Conservation (phyloP, 2,329 filamentous ascomycete species). For the Hypocrella siamensis region DNA sequence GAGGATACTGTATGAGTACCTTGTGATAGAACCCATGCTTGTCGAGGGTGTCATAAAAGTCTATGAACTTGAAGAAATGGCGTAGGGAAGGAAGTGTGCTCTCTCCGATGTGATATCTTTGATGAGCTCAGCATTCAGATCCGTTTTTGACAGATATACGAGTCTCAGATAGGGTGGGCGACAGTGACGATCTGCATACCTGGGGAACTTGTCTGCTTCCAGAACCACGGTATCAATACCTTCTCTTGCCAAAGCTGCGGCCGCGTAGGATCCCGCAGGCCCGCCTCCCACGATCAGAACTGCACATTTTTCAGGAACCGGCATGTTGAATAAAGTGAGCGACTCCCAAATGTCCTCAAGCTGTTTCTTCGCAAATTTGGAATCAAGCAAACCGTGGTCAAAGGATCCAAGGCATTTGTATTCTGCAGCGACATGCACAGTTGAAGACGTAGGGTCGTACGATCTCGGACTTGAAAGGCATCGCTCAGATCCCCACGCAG, state of each 20-base stretch:
- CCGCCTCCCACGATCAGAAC: constrained; percentile 6
- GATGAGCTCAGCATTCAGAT: too few species aligned
- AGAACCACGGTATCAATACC: constrained; percentile 6
- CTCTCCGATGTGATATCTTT: constrained; percentile 22
- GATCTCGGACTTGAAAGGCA: too few species aligned
- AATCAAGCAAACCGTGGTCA: too few species aligned
- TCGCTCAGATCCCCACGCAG: too few species aligned
- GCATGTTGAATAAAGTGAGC: not conserved
- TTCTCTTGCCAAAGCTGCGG: constrained; percentile 6
- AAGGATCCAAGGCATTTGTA: not conserved
- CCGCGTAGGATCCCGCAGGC: constrained; percentile 7
- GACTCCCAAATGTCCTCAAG: not conserved
- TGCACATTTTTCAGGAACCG: constrained; percentile 1
- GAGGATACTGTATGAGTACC: constrained; percentile 10
- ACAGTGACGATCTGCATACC: constrained; percentile 1
- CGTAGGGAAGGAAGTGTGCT: constrained; percentile 22
- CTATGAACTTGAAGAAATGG: constrained; percentile 27
- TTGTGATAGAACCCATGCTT: constrained; percentile 24
- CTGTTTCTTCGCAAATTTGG: not conserved
- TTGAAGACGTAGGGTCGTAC: too few species aligned
- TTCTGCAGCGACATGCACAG: too few species aligned
- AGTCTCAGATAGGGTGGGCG: not conserved
- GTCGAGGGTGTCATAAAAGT: constrained; percentile 22
- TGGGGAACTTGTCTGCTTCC: constrained; percentile 6
- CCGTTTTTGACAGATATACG: too few species aligned